phyloP scores from a whole-genome alignment of 2,329 filamentous ascomycete genomes.

The Paecilomyces sp. region DNA sequence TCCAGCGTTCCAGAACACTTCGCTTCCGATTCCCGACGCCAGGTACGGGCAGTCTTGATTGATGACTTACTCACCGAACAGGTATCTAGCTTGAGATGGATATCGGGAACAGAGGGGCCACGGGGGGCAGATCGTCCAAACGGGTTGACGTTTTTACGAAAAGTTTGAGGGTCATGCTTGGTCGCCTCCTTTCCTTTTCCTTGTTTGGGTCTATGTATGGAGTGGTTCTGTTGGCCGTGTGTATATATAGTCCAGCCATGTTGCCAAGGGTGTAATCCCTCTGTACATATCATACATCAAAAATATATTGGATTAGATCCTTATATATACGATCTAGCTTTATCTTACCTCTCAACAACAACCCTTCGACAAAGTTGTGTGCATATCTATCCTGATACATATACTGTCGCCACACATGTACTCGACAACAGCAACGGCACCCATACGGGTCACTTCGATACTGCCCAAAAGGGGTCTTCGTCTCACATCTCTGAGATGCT shows the following conservation, averaged over 20 bases:
- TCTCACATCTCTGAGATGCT: slow-evolving; percentile 14
- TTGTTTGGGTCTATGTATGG: too few species aligned
- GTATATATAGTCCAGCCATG: not conserved
- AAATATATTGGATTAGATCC: not conserved
- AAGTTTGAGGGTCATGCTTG: not conserved
- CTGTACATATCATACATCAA: not conserved
- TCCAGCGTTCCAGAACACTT: not conserved
- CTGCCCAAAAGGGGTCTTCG: slow-evolving; percentile 19
- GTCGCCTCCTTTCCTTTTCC: not conserved
- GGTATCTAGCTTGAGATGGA: not conserved
- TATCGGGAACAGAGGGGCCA: not conserved
- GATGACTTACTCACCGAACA: not conserved
- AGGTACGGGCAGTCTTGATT: not conserved
- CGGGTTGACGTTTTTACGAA: not conserved
- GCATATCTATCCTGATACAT: too few species aligned
- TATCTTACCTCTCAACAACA: not conserved
- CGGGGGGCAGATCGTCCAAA: not conserved
- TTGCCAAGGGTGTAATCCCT: not conserved
- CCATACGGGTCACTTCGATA: slow-evolving; percentile 18
- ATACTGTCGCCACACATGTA: slow-evolving; percentile 17
- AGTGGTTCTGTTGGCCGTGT: not conserved
- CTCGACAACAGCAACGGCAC: slow-evolving; percentile 17
- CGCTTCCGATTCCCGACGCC: not conserved
- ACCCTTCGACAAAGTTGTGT: too few species aligned
- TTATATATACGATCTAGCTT: not conserved